Base-by-base conservation (phyloP, 176 grass and related monocot species). In the Miscanthus lutarioriparius region DNA sequence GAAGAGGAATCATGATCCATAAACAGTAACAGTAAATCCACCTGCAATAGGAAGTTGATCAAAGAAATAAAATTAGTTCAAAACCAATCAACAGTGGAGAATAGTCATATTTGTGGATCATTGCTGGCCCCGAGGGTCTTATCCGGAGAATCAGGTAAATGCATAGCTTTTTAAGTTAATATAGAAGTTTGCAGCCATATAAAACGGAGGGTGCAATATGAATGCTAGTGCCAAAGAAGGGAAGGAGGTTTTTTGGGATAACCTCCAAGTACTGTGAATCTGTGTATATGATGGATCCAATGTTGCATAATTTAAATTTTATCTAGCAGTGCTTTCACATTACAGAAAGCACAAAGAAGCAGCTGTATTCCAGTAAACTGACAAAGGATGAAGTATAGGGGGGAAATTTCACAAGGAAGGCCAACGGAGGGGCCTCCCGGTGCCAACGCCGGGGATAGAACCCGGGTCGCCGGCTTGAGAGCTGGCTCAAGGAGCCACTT, bases 11-110 rank as follows among this genome's bases (percentile, higher is more conserved):
- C 2, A 3, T 33, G 32, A 33, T 88, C 75, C 68, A 95, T 36
- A 91, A 95, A 84, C 15, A 70, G 74, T 81, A 91, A 58, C 37
- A 98, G 73, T 63, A 95, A 87, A 58, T 90, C 68, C 74, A 88
- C 89, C 92, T 98, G 89, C 41, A 94, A 90, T 45, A 47, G 61
- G 8, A 83, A 78, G 88, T 71, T 54, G 68, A 78, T 25, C n/a
- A 53, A 72, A 78, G 62, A 77, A 58, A 83, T 80, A 70, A 76
- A 91, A 4, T 80, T 81, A 67, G 25, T 65, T 76, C 11, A 23
- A 76, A 65, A 66, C 74, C 33, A 81, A 43, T 80, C 5, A 23
- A 81, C 32, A 49, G 7, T 6, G 0, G 20, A 86, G 48, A 72
- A 51, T 0, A 51, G 56, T 82, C 7, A 23, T 67, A 67, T 47